Evolutionary conservation across 805 yeast genomes (phyloP), one percentile per base, ranked within the genome.

Genomic region (Sugiyamaella chiloensis): DNA sequence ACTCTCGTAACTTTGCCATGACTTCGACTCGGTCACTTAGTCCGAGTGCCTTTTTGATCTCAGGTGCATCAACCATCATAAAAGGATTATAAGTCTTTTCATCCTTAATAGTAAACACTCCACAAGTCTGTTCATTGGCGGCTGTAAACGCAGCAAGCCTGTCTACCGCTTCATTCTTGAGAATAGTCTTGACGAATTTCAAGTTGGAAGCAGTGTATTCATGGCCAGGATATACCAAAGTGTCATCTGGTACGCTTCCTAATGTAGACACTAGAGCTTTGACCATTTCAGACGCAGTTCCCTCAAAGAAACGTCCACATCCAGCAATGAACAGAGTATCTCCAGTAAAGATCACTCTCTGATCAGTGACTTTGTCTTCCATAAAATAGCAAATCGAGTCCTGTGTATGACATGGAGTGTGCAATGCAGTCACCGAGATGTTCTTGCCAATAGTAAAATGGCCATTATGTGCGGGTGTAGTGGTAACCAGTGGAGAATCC

Each of bases 341-440:
- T 9, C 99, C 99, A 0, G 97, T 87, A 68, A 93, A 88, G 1
- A 93, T 89, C 2, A 85, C 89, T 53, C 72, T 73, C 56, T 88
- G 79, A 27, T 73, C 75, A 0, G 89, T 79, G 29, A 65, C 62
- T n/a, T 63, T 56, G 62, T 91, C 98, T 40, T 71, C 70, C 0
- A 78, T 88, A 58, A 67, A 85, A 66, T 88, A 93, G 62, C 98
- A 91, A 51, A 93, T 86, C 2, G 96, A 87, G 67, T 93, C 99
- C 66, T 85, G 93, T 0, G 99, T 93, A 65, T 93, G 99, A 63
- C 99, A 93, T 3, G 99, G 99, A 0, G 99, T 93, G 66, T 91
- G 91, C 32, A 91, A 71, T 0, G 96, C 95, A 1, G 83, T 80
- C 43, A 90, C 77, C 14, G 78, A 73, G 43, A 91, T 61, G 52